These are phyloP conservation scores for Nemania sp. DNA, from an alignment of 2,329 filamentous ascomycete species.

Conservation along the genomic window DNA sequence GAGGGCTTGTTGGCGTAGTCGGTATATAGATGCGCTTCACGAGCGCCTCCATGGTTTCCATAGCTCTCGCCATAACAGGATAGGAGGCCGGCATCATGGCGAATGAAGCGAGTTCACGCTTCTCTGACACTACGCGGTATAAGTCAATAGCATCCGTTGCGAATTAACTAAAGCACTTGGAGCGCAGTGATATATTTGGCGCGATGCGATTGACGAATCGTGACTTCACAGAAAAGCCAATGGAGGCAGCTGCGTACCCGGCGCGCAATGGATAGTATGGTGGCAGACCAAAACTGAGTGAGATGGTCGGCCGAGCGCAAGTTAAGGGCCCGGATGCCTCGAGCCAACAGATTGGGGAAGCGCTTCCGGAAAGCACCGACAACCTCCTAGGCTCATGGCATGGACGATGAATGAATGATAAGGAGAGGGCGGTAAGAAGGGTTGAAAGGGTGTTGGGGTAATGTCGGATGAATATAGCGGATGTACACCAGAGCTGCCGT, in stretches of 20 bases:
- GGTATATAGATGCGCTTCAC: conserved; percentile 64
- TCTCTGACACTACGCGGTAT: conserved; percentile 10
- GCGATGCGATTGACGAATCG: not conserved
- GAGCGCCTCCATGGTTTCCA: conserved; percentile 46
- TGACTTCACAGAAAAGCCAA: not conserved
- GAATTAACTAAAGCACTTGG: not conserved
- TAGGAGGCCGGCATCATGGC: conserved; percentile 48
- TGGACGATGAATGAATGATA: conserved; percentile 23
- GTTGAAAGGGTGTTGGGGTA: conserved; percentile 30
- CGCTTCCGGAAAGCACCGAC: conserved; percentile 27
- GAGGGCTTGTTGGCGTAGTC: conserved; percentile 61
- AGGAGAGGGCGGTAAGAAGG: conserved; percentile 16
- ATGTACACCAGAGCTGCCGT: conserved; percentile 31
- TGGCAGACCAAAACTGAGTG: conserved; percentile 26
- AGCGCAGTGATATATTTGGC: conserved; percentile 1
- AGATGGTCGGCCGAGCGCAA: conserved; percentile 21
- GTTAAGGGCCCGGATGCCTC: conserved; percentile 45
- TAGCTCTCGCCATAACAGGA: conserved; percentile 42
- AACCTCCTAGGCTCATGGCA: conserved; percentile 33
- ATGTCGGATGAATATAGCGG: conserved; percentile 35
- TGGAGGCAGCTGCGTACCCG: not conserved
- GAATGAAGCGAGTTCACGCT: conserved; percentile 16
- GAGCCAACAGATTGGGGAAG: conserved; percentile 38
- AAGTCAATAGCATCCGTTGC: conserved; percentile 16
- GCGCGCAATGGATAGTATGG: not conserved